phyloP scores from a whole-genome alignment of 2,329 filamentous ascomycete genomes.

The Penicillium vulpinum region DNA sequence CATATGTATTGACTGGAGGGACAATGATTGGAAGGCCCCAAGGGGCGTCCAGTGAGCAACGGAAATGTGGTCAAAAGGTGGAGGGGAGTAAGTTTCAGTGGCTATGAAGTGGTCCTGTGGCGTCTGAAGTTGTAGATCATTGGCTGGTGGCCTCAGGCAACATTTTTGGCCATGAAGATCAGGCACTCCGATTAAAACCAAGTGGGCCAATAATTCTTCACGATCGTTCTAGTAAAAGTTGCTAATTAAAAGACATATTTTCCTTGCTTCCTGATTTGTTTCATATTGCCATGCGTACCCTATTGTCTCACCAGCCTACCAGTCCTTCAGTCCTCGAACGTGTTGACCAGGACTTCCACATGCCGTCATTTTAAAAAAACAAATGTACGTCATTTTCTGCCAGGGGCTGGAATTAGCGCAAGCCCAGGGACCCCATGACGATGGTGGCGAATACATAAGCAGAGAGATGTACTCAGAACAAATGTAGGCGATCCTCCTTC shows the following conservation, averaged over 20 bases:
- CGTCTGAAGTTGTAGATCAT: neutral
- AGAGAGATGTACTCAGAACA: too few species aligned
- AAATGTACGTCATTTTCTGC: neutral
- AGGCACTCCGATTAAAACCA: neutral
- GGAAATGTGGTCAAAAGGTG: neutral
- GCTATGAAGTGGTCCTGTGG: neutral
- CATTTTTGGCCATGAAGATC: neutral
- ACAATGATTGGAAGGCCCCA: neutral
- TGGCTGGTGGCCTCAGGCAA: constrained; percentile 2
- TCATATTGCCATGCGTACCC: neutral
- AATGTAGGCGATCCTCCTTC: too few species aligned
- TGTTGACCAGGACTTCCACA: neutral
- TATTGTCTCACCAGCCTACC: neutral
- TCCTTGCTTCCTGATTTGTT: neutral
- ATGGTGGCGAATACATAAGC: constrained; percentile 2
- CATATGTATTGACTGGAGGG: neutral
- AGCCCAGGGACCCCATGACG: constrained; percentile 2
- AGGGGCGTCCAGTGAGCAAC: neutral
- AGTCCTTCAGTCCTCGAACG: too few species aligned
- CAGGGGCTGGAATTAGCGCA: neutral
- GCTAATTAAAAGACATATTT: neutral
- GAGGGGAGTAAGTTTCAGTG: neutral
- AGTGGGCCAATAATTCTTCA: neutral
- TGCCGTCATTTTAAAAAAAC: neutral
- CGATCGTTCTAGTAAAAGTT: neutral